phyloP scores from a whole-genome alignment of 495 filamentous ascomycete species.

The Xanthoparmelia taractica region DNA sequence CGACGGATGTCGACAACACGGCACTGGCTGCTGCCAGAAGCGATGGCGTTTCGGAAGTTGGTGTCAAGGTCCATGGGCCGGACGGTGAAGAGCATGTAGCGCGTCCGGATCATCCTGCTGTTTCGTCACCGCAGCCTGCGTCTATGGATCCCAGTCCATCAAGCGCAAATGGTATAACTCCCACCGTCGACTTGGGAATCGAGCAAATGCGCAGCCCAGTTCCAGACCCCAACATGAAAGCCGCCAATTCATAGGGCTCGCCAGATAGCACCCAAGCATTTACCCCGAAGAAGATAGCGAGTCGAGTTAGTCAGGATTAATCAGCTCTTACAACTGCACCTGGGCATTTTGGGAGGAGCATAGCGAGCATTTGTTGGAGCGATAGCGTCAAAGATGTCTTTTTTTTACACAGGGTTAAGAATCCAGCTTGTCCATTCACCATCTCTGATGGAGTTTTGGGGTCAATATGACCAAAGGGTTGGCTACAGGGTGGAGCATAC shows the following conservation, averaged over 20 bases:
- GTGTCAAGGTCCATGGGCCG: slow-evolving; percentile 30
- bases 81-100: slow-evolving; percentile 28
- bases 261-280: neutral
- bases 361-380: neutral
- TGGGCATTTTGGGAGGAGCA: neutral
- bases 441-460: too few relatives aligned
- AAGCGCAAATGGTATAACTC: neutral
- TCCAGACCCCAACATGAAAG: slow-evolving; percentile 1
- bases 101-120: slow-evolving; percentile 4
- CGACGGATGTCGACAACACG: slow-evolving; percentile 42
- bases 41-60: slow-evolving; percentile 25
- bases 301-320: neutral
- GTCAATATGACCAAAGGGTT: too few relatives aligned
- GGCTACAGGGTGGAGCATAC: neutral
- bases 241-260: neutral
- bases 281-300: neutral
- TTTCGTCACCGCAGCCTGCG: neutral
- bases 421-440: neutral
- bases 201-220: slow-evolving; percentile 10
- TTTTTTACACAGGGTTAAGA: neutral
- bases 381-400: neutral
- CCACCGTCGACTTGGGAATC: slow-evolving; percentile 9
- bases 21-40: slow-evolving; percentile 32
- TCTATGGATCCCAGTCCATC: neutral
- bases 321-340: neutral